Conservation (phyloP, 2,329 filamentous ascomycete genomes). For the Microdochium paspali region DNA sequence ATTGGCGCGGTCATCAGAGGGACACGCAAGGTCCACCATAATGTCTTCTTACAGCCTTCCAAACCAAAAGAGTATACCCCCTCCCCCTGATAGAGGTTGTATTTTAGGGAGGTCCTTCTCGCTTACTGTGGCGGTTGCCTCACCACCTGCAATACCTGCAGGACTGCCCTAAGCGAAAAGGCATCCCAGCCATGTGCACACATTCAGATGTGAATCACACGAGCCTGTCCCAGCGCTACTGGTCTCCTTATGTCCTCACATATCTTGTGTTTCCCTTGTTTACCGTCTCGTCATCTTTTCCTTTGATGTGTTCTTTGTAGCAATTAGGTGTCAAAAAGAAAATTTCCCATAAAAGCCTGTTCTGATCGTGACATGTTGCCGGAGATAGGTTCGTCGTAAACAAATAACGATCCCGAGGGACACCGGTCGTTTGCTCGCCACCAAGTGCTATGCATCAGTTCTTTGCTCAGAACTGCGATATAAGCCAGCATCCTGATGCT, state of each 20-base stretch:
- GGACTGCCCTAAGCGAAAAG: background rate
- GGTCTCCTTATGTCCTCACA: slow-evolving; percentile 1
- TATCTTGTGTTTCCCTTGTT: slow-evolving; percentile 1
- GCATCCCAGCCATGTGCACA: slow-evolving; percentile 3
- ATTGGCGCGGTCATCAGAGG: slow-evolving; percentile 14
- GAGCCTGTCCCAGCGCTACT: background rate
- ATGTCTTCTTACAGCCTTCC: slow-evolving; percentile 6
- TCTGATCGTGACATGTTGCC: background rate
- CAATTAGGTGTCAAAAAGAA: background rate
- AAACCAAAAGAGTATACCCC: slow-evolving; percentile 10
- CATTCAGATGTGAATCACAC: background rate
- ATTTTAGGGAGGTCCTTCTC: slow-evolving; percentile 19
- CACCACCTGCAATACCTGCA: too few species aligned
- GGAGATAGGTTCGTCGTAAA: too few species aligned
- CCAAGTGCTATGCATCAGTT: too few species aligned
- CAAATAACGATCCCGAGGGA: too few species aligned
- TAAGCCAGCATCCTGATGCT: too few species aligned
- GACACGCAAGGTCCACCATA: slow-evolving; percentile 11
- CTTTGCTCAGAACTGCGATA: too few species aligned
- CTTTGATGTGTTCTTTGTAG: slow-evolving; percentile 8
- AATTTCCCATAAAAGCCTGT: background rate
- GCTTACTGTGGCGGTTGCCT: slow-evolving; percentile 4
- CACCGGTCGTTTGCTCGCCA: too few species aligned
- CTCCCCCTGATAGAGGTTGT: slow-evolving; percentile 20
- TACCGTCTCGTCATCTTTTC: slow-evolving; percentile 12